Evolutionary conservation across 768 basidiomycete species (phyloP).

Genomic region (Tulasnella sp.): DNA sequence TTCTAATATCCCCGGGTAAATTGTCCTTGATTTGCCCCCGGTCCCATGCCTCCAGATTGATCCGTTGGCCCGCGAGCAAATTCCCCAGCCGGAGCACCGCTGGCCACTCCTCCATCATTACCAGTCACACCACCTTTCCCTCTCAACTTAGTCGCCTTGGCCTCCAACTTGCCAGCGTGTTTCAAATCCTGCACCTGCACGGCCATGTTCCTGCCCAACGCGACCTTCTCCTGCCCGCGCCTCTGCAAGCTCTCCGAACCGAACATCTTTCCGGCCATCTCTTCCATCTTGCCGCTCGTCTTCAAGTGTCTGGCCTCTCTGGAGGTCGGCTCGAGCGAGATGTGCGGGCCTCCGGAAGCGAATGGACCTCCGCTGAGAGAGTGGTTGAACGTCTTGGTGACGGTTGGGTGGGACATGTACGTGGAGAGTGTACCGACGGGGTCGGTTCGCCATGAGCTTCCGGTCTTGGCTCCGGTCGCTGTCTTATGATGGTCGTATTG

Average conservation of each 20-base stretch:
- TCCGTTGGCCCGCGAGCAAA: neutral
- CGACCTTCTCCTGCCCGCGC: neutral
- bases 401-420: neutral
- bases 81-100: neutral
- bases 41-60: neutral
- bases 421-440: neutral
- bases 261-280: neutral
- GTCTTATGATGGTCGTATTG: neutral
- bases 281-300: neutral
- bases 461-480: neutral
- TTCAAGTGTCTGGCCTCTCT: neutral
- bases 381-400: neutral
- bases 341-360: neutral
- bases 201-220: neutral
- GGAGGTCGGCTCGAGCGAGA: neutral
- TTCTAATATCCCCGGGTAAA: neutral
- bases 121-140: neutral
- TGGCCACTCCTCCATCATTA: neutral
- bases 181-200: constrained; percentile 2
- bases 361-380: neutral
- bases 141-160: neutral
- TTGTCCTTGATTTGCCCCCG: neutral
- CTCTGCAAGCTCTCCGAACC: neutral
- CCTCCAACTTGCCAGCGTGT: neutral
- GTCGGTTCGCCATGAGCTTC: neutral